Evolutionary conservation across 2,329 filamentous ascomycete genomes (phyloP), one percentile per base, ranked within the genome.

Genomic region (Podosphaera xanthii): DNA sequence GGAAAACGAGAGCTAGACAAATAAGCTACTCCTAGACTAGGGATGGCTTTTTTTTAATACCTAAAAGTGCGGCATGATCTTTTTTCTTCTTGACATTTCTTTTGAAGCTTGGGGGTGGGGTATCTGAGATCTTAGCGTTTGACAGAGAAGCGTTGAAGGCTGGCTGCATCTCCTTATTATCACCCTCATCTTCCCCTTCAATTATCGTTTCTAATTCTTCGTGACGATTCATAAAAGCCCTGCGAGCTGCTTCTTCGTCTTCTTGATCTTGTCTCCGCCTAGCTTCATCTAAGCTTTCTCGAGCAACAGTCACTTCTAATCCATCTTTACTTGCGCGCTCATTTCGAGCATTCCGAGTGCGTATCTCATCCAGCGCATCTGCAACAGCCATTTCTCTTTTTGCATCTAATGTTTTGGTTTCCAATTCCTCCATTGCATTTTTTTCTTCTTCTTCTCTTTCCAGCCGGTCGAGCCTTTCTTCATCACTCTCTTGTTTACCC

Each of bases 321-420:
- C 80, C 81, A 61, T 87, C 82, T 67, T 81, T 80, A 59, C 81
- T 80, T 7, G 83, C 84, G 63, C 86, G 78, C 70, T 94, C 87
- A 57, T 92, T 82, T 63, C 89, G 77, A 6, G 92, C 92, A 72
- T 98, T 98, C 63, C 91, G 76, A 58, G 87, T 91, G 59, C 91
- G 77, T 60, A 98, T 96, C 72, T 96, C 90, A 70, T 98, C 92
- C 59, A 98, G 73, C 6, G 90, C 91, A 74, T 98, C 92, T 1
- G 92, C 92, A 52, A 96, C 87, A 22, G 86, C 87, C 90, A 98
- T 98, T 72, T 98, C 92, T 48, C 85, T 78, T 74, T 92, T 90
- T 0, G 90, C 90, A 70, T 98, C 92, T 31, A 86, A 74, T 59
- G 91, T 95, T 74, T 97, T 97, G 63, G 86, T 84, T 73, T 98